Evolutionary conservation across 257 asterid species (phyloP), one percentile per base, ranked within the genome.

Genomic region (Anisodus tanguticus): DNA sequence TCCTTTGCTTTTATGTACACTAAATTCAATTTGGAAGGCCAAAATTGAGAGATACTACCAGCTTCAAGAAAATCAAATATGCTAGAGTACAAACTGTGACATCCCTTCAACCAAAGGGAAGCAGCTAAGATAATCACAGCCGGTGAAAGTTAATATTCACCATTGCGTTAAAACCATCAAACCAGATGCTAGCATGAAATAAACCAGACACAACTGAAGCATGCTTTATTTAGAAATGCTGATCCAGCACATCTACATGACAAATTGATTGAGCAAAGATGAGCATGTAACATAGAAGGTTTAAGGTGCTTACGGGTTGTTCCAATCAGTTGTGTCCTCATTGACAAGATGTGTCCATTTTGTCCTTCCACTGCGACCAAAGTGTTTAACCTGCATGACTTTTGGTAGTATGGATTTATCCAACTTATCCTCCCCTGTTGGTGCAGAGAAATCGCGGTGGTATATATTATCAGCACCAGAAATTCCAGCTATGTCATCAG

Each of bases 261-360:
- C 64, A 76, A 7, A 76, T 76, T 26, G 22, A 76, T 12, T 51
- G 26, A 26, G 4, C 79, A 71, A 10, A 76, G 60, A 76, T 26
- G 63, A 53, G 47, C 47, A 51, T 15, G 59, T 76, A 76, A 76
- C 43, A 53, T 53, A 51, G 13, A 76, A 53, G 43, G 43, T 43
- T 19, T 54, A 17, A 60, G 77, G 54, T 78, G 90, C 97, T 84
- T 90, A 95, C 98, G 97, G 98, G 71, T 90, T 91, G 87, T 94
- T 93, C 99, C 99, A 95, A 84, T 95, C 98, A 86, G 99, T 95
- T 55, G 98, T 95, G 84, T 95, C 98, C 95, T 95, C 98, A 19
- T 93, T 91, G 87, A 94, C 97, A 83, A 95, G 98, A 90, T 95
- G 98, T 60, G 98, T 94, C 98, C 99, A 95, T 87, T 95, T 95